Base-by-base conservation (phyloP, 257 asterid genomes). In the Mentha longifolia region DNA sequence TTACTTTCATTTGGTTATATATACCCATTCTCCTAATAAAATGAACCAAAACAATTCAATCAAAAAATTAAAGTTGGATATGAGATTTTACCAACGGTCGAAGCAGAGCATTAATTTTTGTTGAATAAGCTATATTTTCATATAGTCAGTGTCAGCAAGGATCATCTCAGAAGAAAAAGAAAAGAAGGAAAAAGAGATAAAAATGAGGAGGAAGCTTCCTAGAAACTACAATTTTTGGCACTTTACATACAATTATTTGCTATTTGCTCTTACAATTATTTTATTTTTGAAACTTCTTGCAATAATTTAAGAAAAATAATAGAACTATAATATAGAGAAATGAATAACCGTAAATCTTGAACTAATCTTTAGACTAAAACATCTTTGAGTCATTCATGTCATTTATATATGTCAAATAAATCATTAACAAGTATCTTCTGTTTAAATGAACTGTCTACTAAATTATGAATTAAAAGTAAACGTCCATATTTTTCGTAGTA, bases 151-250 rank as follows among this genome's bases (percentile, higher is more conserved):
- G 54, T 68, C 71, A 52, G 33, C 52, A 17, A 41, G 73, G 73
- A 59, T n/a, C 78, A 47, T 35, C 35, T 35, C 50, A 49, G 15
- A 28, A 56, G 35, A 51, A 2, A 51, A 31, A 57, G 3, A 35
- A 2, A 51, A 17, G 28, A 17, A 51, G 28, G 2, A n/a, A 51
- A 30, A 28, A n/a, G n/a, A n/a, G n/a, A n/a, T n/a, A n/a, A n/a
- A 16, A 52, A 60, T 13, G 6, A 76, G 52, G 43, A 54, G 62
- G 80, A 76, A 76, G 49, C 72, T 76, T 76, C 80, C 33, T 62
- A 15, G 80, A 76, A 76, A 63, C 47, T 74, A 16, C 73, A 16
- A 52, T 15, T 52, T 67, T 74, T 74, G 78, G 59, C 78, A 74
- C 13, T 54, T 74, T 46, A 14, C 3, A 68, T 17, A 49, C 22